Conservation (phyloP, 208 protist species). For the Acanthamoeba royreba region DNA sequence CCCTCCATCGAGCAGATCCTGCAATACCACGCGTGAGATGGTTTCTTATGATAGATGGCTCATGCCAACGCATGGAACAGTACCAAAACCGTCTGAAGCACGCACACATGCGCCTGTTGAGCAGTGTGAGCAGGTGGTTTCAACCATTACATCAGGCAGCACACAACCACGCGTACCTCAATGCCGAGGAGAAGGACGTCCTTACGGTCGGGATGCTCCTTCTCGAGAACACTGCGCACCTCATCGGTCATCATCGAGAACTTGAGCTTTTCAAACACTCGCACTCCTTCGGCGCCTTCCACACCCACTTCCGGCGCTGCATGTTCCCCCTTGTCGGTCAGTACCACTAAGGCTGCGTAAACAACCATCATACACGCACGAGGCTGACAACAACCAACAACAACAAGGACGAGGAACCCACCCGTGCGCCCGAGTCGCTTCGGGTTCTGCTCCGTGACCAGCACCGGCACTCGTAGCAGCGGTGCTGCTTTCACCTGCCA, state of each 20-base stretch:
- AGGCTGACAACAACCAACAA: no score
- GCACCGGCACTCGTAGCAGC: not conserved
- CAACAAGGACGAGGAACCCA: no score
- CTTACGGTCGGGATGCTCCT: not conserved
- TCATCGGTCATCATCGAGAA: constrained; percentile 42
- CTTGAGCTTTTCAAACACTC: constrained; percentile 1
- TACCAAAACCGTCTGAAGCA: constrained; percentile 1
- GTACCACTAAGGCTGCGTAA: no score
- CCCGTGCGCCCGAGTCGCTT: not conserved
- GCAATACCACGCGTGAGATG: no score
- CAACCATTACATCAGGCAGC: not conserved
- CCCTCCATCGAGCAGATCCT: not conserved
- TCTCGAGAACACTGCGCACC: not conserved
- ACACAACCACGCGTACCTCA: not conserved
- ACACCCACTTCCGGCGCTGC: not conserved
- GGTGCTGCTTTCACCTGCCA: not conserved
- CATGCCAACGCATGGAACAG: not conserved
- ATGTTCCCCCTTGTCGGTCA: no score
- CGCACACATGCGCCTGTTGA: not conserved
- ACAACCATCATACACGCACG: no score
- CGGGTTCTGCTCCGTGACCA: constrained; percentile 32
- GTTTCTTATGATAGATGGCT: not conserved
- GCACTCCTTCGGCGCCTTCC: not conserved
- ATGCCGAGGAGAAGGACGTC: constrained; percentile 11
- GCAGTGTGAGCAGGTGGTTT: not conserved